Evolutionary conservation across 345 rosid genomes (phyloP).

Genomic region (rapeseed (Brassica napus)): Da-Ae NC_063446.1:36931501-36932000

Average conservation of each 20-base stretch:
- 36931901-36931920: constrained; percentile 45
- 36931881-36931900: constrained; percentile 93
- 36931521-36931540: constrained; percentile 91
- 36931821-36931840: constrained; percentile 84
- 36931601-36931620: constrained; percentile 91
- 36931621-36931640: constrained; percentile 99
- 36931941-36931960: constrained; percentile 52
- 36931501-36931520: constrained; percentile 97
- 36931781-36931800: constrained; percentile 89
- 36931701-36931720: constrained; percentile 16
- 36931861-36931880: constrained; percentile 79
- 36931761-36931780: constrained; percentile 85
- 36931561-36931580: constrained; percentile 92
- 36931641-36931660: constrained; percentile 49
- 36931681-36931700: background rate
- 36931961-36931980: constrained; percentile 65
- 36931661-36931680: constrained; percentile 21
- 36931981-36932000: constrained; percentile 59
- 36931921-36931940: constrained; percentile 55
- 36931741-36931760: constrained; percentile 91
- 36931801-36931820: constrained; percentile 85
- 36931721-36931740: constrained; percentile 55
- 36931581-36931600: constrained; percentile 73
- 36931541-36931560: constrained; percentile 86
- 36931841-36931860: constrained; percentile 82